Conservation (phyloP, 2,329 filamentous ascomycete species). For the Trichoderma citrinoviride region DNA sequence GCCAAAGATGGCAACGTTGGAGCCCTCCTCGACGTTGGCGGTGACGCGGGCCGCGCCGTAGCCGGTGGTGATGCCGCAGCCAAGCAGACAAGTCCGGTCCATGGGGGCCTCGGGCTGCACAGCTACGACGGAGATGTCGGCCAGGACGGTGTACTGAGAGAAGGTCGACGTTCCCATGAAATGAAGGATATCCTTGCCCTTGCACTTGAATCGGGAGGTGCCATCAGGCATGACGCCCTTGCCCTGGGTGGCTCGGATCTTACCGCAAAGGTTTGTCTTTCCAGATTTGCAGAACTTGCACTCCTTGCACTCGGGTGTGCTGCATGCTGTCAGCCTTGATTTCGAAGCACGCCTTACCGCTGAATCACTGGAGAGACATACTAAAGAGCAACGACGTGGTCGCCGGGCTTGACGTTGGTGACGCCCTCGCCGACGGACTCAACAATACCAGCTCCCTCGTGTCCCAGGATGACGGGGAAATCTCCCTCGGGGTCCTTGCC, state of each 20-base stretch:
- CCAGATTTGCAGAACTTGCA: constrained; percentile 99
- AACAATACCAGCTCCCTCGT: constrained; percentile 88
- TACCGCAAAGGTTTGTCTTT: constrained; percentile 98
- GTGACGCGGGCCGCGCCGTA: constrained; percentile 96
- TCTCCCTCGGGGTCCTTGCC: constrained; percentile 97
- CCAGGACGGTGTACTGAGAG: constrained; percentile 97
- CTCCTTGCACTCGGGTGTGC: constrained; percentile 93
- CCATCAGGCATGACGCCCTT: constrained; percentile 97
- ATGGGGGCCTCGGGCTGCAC: constrained; percentile 88
- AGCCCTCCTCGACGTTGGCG: constrained; percentile 85
- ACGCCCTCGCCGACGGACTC: constrained; percentile 94
- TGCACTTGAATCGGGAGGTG: constrained; percentile 89
- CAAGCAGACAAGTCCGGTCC: constrained; percentile 93
- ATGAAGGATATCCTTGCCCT: constrained; percentile 91
- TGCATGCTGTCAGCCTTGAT: constrained; percentile 37
- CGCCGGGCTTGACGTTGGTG: constrained; percentile 88
- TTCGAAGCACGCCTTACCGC: neutral
- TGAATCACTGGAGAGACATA: constrained; percentile 42
- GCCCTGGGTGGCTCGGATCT: constrained; percentile 96
- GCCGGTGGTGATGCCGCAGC: constrained; percentile 97
- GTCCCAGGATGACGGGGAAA: constrained; percentile 84
- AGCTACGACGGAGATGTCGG: constrained; percentile 95
- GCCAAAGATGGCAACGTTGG: constrained; percentile 88
- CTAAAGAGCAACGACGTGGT: constrained; percentile 89
- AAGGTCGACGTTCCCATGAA: constrained; percentile 99